Base-by-base conservation (phyloP, 345 rosid genomes). In the Linum lewisii region DNA sequence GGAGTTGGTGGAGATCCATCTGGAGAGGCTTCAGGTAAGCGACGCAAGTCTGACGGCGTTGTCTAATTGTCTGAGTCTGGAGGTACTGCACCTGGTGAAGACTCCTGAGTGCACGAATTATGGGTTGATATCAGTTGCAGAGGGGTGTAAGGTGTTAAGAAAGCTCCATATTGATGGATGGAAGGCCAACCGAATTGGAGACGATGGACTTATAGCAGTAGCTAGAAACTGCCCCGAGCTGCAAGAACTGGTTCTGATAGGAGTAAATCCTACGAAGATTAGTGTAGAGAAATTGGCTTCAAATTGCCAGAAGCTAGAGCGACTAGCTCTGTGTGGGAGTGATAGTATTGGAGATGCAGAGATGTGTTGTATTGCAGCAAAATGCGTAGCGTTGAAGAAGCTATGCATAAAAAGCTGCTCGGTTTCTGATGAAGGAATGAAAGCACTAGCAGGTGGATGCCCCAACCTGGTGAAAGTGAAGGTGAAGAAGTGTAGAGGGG, bases 111-210 rank as follows among this genome's bases (percentile, higher is more conserved):
- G 93, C 65, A 78, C 96, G 3, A 79, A 92, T 77, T 70, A 21
- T 2, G 97, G 98, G 66, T 73, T 92, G 34, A 61, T 62, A 65
- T 38, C 52, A 36, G 78, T 92, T 1, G 98, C 87, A 6, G 81
- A 81, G 81, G 73, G 79, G 58, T 92, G 97, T 66, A 82, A 61
- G 75, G 57, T 65, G 26, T 60, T 92, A 47, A 86, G 83, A 78
- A 92, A 92, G 77, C 90, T 92, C 60, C 96, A 84, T 61, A 72
- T 92, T 25, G 94, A 92, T 68, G 98, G 95, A 65, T 84, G 86
- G 91, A 86, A 88, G 52, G 85, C 81, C 45, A 80, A 88, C 62
- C 82, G 76, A 76, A 88, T 92, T 9, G 95, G 90, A 3, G 97
- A 92, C 20, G 95, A 86, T 68, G 93, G 95, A 60, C 77, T 92